phyloP scores from a whole-genome alignment of 2,329 filamentous ascomycete genomes.

The Neodidymelliopsis sp. region DNA sequence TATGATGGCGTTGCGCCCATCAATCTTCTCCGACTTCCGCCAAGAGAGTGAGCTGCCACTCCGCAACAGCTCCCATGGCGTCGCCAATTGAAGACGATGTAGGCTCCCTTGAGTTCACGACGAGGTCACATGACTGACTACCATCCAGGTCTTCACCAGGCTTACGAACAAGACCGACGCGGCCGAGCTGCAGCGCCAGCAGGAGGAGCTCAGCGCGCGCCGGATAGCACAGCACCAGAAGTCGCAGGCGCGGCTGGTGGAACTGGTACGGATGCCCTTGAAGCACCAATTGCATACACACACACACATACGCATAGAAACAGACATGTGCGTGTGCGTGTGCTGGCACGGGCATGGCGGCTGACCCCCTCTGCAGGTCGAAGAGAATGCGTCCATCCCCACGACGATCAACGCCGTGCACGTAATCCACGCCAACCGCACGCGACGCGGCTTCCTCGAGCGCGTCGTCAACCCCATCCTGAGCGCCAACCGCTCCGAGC shows the following conservation, averaged over 20 bases:
- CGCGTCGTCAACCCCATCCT: constrained; percentile 81
- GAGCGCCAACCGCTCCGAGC: constrained; percentile 68
- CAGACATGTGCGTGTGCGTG: too few relatives aligned
- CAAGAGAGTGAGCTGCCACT: constrained; percentile 32
- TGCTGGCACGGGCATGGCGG: too few relatives aligned
- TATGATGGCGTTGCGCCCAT: constrained; percentile 8
- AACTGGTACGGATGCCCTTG: constrained; percentile 62
- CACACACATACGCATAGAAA: too few relatives aligned
- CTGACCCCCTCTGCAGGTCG: constrained; percentile 62
- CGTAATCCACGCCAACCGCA: constrained; percentile 82
- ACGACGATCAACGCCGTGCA: constrained; percentile 87
- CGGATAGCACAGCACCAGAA: constrained; percentile 66
- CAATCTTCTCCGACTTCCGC: constrained; percentile 18
- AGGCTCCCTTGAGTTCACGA: constrained; percentile 18
- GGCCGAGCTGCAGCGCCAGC: constrained; percentile 65
- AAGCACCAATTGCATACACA: constrained; percentile 6
- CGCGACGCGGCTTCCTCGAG: constrained; percentile 83
- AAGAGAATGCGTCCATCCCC: constrained; percentile 83
- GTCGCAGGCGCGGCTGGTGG: constrained; percentile 68
- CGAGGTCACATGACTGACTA: background rate
- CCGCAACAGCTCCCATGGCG: constrained; percentile 50
- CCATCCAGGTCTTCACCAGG: constrained; percentile 64
- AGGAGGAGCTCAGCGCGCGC: constrained; percentile 67
- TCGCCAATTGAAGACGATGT: constrained; percentile 58
- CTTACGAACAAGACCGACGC: constrained; percentile 66